A percentile compares a stretch with the other conserved stretches of the same genome.
Evolutionary conservation across 495 filamentous ascomycete species (phyloP).

Genomic region (Penicillium canariense): DNA sequence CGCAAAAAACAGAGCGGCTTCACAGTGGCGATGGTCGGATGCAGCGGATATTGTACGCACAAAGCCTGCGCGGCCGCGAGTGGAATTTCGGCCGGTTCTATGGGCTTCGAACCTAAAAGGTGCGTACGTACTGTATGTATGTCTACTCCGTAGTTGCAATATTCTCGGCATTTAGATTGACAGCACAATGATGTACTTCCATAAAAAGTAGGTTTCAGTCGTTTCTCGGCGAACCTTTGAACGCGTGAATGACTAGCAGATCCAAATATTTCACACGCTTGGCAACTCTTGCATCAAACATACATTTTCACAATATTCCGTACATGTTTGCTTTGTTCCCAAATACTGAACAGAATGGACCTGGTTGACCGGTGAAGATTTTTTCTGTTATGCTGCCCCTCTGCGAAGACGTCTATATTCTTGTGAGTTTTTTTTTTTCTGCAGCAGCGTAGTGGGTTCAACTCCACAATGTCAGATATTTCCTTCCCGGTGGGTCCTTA

Average conservation of each 20-base stretch:
- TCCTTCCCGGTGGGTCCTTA: constrained; percentile 22
- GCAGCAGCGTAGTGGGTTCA: constrained; percentile 17
- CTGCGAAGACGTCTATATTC: constrained; percentile 21
- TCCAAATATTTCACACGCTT: too few species aligned
- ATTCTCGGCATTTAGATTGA: background rate
- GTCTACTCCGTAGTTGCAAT: too few species aligned
- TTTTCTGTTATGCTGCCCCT: constrained; percentile 22
- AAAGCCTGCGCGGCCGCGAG: background rate
- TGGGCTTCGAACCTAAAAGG: background rate
- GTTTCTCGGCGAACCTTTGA: too few species aligned
- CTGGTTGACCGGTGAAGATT: constrained; percentile 28
- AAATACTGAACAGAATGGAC: background rate
- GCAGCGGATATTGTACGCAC: constrained; percentile 23
- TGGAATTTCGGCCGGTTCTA: background rate
- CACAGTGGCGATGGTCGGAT: constrained; percentile 19
- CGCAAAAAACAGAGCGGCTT: constrained; percentile 13
- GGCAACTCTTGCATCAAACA: background rate
- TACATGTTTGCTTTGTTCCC: background rate
- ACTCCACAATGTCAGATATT: constrained; percentile 25
- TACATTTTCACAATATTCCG: background rate
- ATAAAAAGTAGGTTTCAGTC: too few species aligned
- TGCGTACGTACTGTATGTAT: background rate
- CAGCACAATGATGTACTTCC: background rate
- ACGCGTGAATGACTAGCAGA: too few species aligned
- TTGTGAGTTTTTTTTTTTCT: constrained; percentile 22